Conservation (phyloP, 176 grass and related monocot genomes). For the Tillandsia leiboldiana region DNA sequence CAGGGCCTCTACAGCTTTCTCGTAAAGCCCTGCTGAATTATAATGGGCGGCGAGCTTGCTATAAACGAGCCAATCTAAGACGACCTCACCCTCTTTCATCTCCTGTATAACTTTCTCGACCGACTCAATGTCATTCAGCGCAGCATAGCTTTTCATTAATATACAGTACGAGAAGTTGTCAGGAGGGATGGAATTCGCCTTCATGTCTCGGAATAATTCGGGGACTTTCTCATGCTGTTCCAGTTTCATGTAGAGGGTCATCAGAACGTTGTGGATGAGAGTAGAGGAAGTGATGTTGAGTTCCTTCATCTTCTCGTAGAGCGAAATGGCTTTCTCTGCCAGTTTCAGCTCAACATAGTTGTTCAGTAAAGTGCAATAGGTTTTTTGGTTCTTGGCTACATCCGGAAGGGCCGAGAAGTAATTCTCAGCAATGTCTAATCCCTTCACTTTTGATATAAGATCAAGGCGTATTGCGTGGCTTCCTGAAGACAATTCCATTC, state of each 20-base stretch:
- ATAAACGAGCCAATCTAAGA: neutral
- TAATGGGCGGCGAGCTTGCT: constrained; percentile 7
- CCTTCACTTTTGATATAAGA: constrained; percentile 15
- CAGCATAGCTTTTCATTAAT: constrained; percentile 11
- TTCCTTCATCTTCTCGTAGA: constrained; percentile 14
- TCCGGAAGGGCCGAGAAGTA: constrained; percentile 13
- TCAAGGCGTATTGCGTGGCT: constrained; percentile 5
- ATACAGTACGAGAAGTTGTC: constrained; percentile 6
- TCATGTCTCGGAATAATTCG: constrained; percentile 5
- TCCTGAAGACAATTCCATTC: neutral
- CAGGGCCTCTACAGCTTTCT: constrained; percentile 2
- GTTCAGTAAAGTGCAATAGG: constrained; percentile 1
- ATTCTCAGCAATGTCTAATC: constrained; percentile 1
- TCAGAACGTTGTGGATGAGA: constrained; percentile 5
- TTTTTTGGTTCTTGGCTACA: neutral
- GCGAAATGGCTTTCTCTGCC: constrained; percentile 2
- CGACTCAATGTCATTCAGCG: constrained; percentile 2
- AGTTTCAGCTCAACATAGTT: constrained; percentile 3
- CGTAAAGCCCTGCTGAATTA: constrained; percentile 9
- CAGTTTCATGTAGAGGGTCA: constrained; percentile 3
- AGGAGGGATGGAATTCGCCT: neutral
- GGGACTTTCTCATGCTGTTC: constrained; percentile 1
- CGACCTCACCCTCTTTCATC: constrained; percentile 2
- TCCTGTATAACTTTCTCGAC: constrained; percentile 14
- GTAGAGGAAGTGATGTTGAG: constrained; percentile 6